Base-by-base conservation (phyloP, 768 basidiomycete species). In the Porphyrellus cyaneotinctus region DNA sequence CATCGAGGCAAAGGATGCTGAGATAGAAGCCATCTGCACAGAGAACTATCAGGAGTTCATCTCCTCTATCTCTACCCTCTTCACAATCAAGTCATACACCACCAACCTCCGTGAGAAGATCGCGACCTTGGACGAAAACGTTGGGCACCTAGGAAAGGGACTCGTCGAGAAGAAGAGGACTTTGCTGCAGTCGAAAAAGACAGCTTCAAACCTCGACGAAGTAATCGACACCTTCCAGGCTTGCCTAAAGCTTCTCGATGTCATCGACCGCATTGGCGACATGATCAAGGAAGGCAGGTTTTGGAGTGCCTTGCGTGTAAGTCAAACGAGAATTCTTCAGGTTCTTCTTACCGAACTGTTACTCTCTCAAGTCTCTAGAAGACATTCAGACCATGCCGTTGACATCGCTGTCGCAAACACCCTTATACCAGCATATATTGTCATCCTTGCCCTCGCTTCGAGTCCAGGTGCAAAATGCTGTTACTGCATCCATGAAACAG, bases 1-100 rank as follows among this genome's bases (percentile, higher is more conserved):
- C 63, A 87, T 97, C 53, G 85, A 92, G 64, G 84, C 93, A 58
- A 97, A 97, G 74, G 97, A 99, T 68, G 78, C 81, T 55, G 95
- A 98, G 70, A 99, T 99, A 69, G 92, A 98, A 73, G 84, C 82
- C 54, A 94, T 97, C 69, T 98, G 97, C 72, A 82, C 85, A 52
- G 89, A 93, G 60, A 98, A 98, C 70, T 97, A 98, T 64, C 92
- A 95, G 72, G 95, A 98, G 72, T 99, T 99, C 62, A 94, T 97
- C 31, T 86, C 88, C 26, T 97, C 95, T 18, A 94, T 97, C 15
- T 92, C 93, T n/a, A 97, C 94, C 3, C 78, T 99, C 56, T 88
- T 97, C 71, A 87, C 88, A 43, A 92, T 99, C 67, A 88, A 97
- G 69, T 92, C 94, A 18, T 97, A 97, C 64, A 98, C 97, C 33